A percentile compares a stretch with the other conserved stretches of the same genome.
Evolutionary conservation across 164 flowering plant species (phyloP).

Genomic region (Magnolia officinalis): DNA sequence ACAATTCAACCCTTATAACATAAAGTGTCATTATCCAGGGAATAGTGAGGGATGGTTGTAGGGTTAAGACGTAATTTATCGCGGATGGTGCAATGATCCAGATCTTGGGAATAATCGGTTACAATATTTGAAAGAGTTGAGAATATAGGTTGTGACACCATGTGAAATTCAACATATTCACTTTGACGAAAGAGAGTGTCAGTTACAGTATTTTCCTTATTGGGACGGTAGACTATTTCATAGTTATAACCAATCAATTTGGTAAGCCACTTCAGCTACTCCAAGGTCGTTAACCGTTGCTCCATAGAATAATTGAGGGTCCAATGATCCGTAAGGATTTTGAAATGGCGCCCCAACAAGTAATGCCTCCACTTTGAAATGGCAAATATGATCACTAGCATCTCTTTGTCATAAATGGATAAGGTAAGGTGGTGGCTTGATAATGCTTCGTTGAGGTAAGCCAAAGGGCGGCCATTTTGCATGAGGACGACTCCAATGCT

Average conservation of each 20-base stretch:
- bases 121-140: not conserved
- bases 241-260: no score
- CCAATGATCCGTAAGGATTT: not conserved
- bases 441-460: no score
- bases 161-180: not conserved
- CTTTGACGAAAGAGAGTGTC: not conserved
- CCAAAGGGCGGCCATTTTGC: no score
- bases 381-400: not conserved
- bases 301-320: not conserved
- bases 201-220: not conserved
- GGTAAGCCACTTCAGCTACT: no score
- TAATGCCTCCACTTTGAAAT: constrained; percentile 1
- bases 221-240: no score
- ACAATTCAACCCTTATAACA: not conserved
- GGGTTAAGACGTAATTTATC: not conserved
- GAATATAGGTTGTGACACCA: not conserved
- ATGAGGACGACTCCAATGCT: no score
- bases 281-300: not conserved
- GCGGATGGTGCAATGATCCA: not conserved
- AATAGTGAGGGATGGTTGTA: not conserved
- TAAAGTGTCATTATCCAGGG: not conserved
- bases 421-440: no score
- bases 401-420: not conserved
- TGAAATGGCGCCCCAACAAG: not conserved
- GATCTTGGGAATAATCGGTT: not conserved